These are phyloP conservation scores for Arthroderma sp. DNA, from an alignment of 2,329 filamentous ascomycete genomes.

Conservation along the genomic window DNA sequence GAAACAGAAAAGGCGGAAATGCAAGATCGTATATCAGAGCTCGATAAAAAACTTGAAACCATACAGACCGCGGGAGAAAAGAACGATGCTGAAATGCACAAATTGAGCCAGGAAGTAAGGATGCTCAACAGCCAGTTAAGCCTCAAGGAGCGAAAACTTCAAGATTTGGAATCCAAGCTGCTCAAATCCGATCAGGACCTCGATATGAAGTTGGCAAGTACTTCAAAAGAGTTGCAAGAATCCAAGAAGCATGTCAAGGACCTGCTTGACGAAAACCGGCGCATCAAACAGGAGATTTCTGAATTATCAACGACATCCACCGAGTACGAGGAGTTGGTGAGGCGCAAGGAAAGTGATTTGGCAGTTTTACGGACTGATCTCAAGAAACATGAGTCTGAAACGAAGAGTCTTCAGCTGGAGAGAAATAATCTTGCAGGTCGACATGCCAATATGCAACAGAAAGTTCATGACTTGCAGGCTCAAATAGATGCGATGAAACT, in stretches of 20 bases:
- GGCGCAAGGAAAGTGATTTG: conserved; percentile 88
- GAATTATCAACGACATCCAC: conserved; percentile 84
- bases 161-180: conserved; percentile 73
- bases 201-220: conserved; percentile 65
- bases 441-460: conserved; percentile 63
- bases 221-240: conserved; percentile 66
- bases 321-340: conserved; percentile 85
- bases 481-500: conserved; percentile 77
- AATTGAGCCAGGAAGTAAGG: conserved; percentile 68
- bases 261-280: conserved; percentile 64
- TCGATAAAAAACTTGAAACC: conserved; percentile 59
- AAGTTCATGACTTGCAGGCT: conserved; percentile 72
- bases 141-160: conserved; percentile 77
- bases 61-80: conserved; percentile 58
- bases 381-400: conserved; percentile 69
- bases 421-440: conserved; percentile 57
- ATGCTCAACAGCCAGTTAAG: conserved; percentile 83
- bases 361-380: conserved; percentile 72
- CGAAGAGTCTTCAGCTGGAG: conserved; percentile 64
- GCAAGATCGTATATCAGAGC: conserved; percentile 49
- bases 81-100: conserved; percentile 61
- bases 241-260: conserved; percentile 63
- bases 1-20: conserved; percentile 77
- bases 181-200: conserved; percentile 78
- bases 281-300: conserved; percentile 70